These are phyloP conservation scores for Vigna trinervia DNA, from an alignment of 306 rosid genomes.

Conservation along the genomic window DNA sequence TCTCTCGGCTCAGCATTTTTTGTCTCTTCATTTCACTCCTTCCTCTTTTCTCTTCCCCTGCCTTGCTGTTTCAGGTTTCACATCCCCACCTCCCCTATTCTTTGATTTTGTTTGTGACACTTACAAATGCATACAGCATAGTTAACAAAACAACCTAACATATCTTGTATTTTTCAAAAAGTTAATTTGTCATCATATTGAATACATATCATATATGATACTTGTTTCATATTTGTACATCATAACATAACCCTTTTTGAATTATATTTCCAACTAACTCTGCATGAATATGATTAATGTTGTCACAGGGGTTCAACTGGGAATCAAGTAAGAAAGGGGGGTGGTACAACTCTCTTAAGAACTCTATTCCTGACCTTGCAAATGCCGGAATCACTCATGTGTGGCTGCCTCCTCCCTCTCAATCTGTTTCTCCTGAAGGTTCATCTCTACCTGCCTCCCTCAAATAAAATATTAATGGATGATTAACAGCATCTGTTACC, in stretches of 20 bases:
- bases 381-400: slow-evolving; percentile 74
- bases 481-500: background rate
- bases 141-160: background rate
- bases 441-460: slow-evolving; percentile 1
- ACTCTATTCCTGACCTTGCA: slow-evolving; percentile 62
- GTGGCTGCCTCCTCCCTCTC: slow-evolving; percentile 95
- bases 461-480: background rate
- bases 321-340: slow-evolving; percentile 75
- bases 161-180: background rate
- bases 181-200: background rate
- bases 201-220: background rate
- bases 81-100: background rate
- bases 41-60: slow-evolving; percentile 55
- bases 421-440: slow-evolving; percentile 63
- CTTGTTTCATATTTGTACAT: background rate
- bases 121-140: background rate
- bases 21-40: slow-evolving; percentile 50
- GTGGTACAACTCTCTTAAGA: slow-evolving; percentile 75
- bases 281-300: slow-evolving; percentile 11
- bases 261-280: background rate
- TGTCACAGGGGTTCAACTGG: slow-evolving; percentile 83
- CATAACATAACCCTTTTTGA: background rate
- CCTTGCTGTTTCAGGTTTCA: slow-evolving; percentile 73
- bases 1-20: slow-evolving; percentile 35
- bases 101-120: background rate